Conservation (phyloP, 129 eudicot species). For the Gnaphalium uliginosum region DNA sequence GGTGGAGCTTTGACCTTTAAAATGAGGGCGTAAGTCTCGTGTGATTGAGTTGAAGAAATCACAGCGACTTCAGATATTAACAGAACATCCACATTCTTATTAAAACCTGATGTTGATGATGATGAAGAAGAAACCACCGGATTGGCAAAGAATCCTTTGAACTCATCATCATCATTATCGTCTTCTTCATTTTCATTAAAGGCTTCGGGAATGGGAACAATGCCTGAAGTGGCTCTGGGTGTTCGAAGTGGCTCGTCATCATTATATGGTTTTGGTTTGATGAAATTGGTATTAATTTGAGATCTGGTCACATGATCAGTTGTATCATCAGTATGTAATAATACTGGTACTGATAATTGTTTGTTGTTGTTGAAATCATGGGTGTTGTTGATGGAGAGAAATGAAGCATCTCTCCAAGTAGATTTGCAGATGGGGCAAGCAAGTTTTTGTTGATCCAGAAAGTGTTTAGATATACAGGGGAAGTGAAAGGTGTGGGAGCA, state of each 20-base stretch:
- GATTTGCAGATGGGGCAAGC: slow-evolving; percentile 75
- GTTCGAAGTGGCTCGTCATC: slow-evolving; percentile 84
- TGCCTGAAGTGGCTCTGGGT: slow-evolving; percentile 36
- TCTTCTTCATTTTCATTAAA: slow-evolving; percentile 18
- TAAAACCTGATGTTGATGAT: slow-evolving; percentile 18
- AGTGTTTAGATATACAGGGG: slow-evolving; percentile 74
- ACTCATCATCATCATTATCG: slow-evolving; percentile 55
- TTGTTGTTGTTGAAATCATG: neutral
- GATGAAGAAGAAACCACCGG: slow-evolving; percentile 39
- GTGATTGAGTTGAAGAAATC: slow-evolving; percentile 39
- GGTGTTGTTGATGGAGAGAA: slow-evolving; percentile 49
- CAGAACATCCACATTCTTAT: slow-evolving; percentile 53
- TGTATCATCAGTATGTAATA: too few species aligned
- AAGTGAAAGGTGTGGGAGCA: slow-evolving; percentile 88
- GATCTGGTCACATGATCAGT: slow-evolving; percentile 3
- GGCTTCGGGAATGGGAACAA: slow-evolving; percentile 55
- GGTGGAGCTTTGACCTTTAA: slow-evolving; percentile 83
- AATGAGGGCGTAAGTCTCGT: slow-evolving; percentile 63
- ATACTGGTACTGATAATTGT: neutral
- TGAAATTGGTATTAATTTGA: neutral
- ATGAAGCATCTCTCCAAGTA: slow-evolving; percentile 73
- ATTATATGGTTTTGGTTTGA: slow-evolving; percentile 29
- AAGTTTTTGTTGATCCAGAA: slow-evolving; percentile 40
- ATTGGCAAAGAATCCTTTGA: slow-evolving; percentile 69
- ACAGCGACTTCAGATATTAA: slow-evolving; percentile 67